Conservation (phyloP, 257 asterid species). For the Plectranthus barbatus region DNA sequence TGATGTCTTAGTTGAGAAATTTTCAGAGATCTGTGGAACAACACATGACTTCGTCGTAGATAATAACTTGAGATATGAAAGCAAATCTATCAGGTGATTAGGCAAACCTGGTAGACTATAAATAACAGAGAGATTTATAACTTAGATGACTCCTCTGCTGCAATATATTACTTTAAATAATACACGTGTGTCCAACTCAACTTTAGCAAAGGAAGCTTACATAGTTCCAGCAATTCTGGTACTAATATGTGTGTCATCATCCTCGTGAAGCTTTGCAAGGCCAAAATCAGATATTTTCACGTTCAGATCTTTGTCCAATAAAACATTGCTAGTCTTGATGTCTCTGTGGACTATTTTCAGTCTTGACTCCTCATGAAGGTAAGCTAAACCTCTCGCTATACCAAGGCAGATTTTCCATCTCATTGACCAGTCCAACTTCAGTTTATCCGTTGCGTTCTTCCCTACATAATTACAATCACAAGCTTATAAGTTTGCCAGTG, state of each 20-base stretch:
- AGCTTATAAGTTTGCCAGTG: neutral
- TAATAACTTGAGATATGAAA: neutral
- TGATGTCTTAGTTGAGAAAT: no score
- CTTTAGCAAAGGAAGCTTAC: constrained; percentile 29
- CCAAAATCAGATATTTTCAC: constrained; percentile 95
- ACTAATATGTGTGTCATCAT: constrained; percentile 69
- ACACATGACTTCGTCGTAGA: neutral
- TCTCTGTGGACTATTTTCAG: no score
- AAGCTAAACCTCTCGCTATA: constrained; percentile 70
- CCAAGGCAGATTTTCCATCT: constrained; percentile 69
- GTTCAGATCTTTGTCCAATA: constrained; percentile 70
- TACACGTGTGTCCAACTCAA: neutral
- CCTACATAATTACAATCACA: constrained; percentile 31
- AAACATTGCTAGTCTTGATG: constrained; percentile 73
- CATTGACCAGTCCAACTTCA: constrained; percentile 68
- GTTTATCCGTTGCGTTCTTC: constrained; percentile 26
- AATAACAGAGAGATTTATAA: neutral
- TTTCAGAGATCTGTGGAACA: no score
- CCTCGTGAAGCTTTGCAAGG: constrained; percentile 77
- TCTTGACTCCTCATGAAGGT: constrained; percentile 79
- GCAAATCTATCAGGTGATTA: neutral
- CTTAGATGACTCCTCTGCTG: no score
- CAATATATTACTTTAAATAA: neutral
- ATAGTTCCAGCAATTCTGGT: constrained; percentile 93
- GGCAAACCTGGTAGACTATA: neutral